A percentile compares a stretch with the other conserved stretches of the same genome.
Evolutionary conservation across 2,329 filamentous ascomycete genomes (phyloP).

Genomic region (Fusarium sp.): DNA sequence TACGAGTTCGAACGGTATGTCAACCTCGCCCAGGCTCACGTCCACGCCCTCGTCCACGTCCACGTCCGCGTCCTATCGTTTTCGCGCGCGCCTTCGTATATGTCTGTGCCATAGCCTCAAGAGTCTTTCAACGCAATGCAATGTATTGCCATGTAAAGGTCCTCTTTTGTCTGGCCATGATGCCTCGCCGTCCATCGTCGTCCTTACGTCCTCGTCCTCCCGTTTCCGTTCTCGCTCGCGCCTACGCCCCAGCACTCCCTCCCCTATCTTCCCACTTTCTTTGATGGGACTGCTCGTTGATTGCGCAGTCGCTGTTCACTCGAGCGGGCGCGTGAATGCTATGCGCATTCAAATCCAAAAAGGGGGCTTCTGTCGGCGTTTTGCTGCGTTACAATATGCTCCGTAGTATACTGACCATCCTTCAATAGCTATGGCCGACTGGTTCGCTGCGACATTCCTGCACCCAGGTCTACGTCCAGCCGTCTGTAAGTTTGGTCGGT

Average conservation of each 20-base stretch:
- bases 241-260: conserved; percentile 44
- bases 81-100: conserved; percentile 45
- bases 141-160: conserved; percentile 15
- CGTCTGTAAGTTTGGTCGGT: conserved; percentile 79
- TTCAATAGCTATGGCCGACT: conserved; percentile 88
- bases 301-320: conserved; percentile 46
- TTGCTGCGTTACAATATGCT: conserved; percentile 29
- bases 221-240: conserved; percentile 47
- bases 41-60: conserved; percentile 56
- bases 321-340: conserved; percentile 46
- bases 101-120: conserved; percentile 40
- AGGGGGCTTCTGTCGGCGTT: conserved; percentile 46
- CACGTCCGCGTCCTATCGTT: conserved; percentile 53
- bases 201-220: conserved; percentile 48
- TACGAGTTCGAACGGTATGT: conserved; percentile 99
- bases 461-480: conserved; percentile 91
- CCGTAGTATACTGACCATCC: conserved; percentile 63
- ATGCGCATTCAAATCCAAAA: conserved; percentile 44
- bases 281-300: conserved; percentile 49
- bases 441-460: conserved; percentile 97
- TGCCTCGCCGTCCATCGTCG: conserved; percentile 47
- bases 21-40: conserved; percentile 62
- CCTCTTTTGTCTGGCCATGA: conserved; percentile 43
- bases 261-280: conserved; percentile 40
- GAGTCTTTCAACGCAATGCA: conserved; percentile 28